Percentiles rank a stretch among this genome's conserved stretches.
phyloP scores from a whole-genome alignment of 768 basidiomycete species.

The Termitomyces titanicus region DNA sequence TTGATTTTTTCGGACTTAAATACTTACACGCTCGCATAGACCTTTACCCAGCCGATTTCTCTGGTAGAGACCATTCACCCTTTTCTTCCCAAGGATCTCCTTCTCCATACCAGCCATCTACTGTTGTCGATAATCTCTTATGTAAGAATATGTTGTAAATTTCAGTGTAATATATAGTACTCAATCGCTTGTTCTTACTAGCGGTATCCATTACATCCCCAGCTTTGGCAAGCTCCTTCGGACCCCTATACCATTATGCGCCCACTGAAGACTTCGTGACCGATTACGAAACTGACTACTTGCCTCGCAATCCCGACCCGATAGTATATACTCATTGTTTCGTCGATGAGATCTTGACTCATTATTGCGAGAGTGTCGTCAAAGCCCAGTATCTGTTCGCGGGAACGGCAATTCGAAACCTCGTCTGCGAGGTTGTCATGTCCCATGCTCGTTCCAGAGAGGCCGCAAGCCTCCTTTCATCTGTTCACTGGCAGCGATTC shows the following conservation, averaged over 20 bases:
- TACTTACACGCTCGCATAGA: constrained; percentile 14
- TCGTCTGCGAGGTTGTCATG: constrained; percentile 52
- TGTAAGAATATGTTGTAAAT: constrained; percentile 76
- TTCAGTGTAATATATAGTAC: constrained; percentile 59
- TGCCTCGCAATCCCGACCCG: constrained; percentile 13
- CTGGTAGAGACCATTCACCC: constrained; percentile 18
- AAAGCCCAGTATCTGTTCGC: constrained; percentile 69
- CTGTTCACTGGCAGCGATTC: constrained; percentile 43
- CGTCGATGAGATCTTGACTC: constrained; percentile 26
- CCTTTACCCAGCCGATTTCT: constrained; percentile 7
- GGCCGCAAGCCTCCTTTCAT: constrained; percentile 60
- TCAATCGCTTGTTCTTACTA: constrained; percentile 38
- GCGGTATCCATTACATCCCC: constrained; percentile 17
- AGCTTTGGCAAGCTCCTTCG: constrained; percentile 26
- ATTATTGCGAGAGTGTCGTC: constrained; percentile 63
- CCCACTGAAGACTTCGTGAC: constrained; percentile 1
- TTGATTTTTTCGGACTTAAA: constrained; percentile 16
- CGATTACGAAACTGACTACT: background rate
- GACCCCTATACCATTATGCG: constrained; percentile 16
- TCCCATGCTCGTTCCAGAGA: constrained; percentile 43
- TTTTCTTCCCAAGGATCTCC: constrained; percentile 18
- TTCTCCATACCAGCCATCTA: constrained; percentile 14
- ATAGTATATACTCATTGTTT: constrained; percentile 16
- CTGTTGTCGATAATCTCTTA: constrained; percentile 42
- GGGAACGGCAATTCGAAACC: constrained; percentile 38